phyloP scores from a whole-genome alignment of 192 early-diverging fungal genomes.

The Rhizophagus prolifer region DNA sequence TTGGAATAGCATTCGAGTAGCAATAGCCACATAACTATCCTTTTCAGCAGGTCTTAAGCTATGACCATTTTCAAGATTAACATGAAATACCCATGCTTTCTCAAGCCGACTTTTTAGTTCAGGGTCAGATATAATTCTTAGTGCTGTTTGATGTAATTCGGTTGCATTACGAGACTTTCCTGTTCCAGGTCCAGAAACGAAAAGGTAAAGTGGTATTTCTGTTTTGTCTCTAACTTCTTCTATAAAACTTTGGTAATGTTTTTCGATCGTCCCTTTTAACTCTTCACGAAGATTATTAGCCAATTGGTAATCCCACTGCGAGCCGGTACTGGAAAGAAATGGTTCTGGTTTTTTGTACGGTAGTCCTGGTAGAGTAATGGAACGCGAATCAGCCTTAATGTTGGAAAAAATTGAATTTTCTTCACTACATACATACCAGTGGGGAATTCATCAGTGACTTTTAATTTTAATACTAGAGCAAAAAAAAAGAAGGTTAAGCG shows the following conservation, averaged over 20 bases:
- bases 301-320: conserved; percentile 21
- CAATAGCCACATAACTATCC: conserved; percentile 29
- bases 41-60: conserved; percentile 13
- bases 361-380: conserved; percentile 19
- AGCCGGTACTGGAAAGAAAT: conserved; percentile 21
- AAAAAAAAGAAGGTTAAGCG: no score
- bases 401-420: no score
- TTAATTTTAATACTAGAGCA: no score
- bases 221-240: background rate
- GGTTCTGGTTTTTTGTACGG: conserved; percentile 22
- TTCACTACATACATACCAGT: no score
- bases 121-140: conserved; percentile 25
- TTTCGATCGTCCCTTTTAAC: background rate
- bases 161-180: conserved; percentile 31
- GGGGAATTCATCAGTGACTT: no score
- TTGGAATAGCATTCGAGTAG: conserved; percentile 35
- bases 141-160: conserved; percentile 30
- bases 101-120: conserved; percentile 29
- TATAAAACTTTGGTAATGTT: conserved; percentile 1
- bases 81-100: conserved; percentile 38
- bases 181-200: conserved; percentile 29
- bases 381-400: background rate
- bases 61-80: conserved; percentile 36
- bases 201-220: conserved; percentile 26
- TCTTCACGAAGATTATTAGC: background rate